phyloP scores from a whole-genome alignment of 768 basidiomycete genomes.

The Lactarius evosmus region DNA sequence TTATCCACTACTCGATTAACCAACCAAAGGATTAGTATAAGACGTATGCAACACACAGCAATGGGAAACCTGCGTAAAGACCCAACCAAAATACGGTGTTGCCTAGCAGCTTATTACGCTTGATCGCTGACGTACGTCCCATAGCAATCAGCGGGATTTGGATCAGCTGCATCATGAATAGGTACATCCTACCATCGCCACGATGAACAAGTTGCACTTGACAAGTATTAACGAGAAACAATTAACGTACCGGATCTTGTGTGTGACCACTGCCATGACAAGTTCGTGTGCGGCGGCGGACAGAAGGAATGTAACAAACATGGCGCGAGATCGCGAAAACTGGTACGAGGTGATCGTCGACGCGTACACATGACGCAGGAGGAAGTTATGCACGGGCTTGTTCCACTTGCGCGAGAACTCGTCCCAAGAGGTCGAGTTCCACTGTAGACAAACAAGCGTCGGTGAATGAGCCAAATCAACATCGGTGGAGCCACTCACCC shows the following conservation, averaged over 20 bases:
- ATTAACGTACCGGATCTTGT: constrained; percentile 72
- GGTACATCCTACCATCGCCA: constrained; percentile 59
- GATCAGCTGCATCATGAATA: constrained; percentile 72
- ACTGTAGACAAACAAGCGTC: constrained; percentile 44
- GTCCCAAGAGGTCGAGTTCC: constrained; percentile 97
- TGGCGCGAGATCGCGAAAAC: constrained; percentile 74
- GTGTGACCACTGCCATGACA: constrained; percentile 93
- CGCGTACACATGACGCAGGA: constrained; percentile 93
- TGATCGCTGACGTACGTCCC: constrained; percentile 72
- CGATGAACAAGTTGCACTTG: background rate
- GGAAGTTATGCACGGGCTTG: constrained; percentile 90
- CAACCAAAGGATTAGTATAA: constrained; percentile 41
- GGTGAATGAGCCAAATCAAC: background rate
- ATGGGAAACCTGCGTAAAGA: constrained; percentile 86
- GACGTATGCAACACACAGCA: constrained; percentile 79
- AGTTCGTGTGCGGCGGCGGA: constrained; percentile 91
- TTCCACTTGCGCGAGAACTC: constrained; percentile 99
- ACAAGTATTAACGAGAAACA: background rate
- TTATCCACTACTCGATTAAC: background rate
- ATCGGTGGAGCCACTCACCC: constrained; percentile 49
- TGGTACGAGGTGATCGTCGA: constrained; percentile 77
- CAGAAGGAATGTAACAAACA: constrained; percentile 89
- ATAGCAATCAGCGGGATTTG: constrained; percentile 90
- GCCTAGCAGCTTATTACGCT: constrained; percentile 76
- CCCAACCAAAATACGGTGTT: constrained; percentile 94